These are phyloP conservation scores for Ambrosia artemisiifolia DNA, from an alignment of 129 eudicot genomes.

Conservation along the genomic window DNA sequence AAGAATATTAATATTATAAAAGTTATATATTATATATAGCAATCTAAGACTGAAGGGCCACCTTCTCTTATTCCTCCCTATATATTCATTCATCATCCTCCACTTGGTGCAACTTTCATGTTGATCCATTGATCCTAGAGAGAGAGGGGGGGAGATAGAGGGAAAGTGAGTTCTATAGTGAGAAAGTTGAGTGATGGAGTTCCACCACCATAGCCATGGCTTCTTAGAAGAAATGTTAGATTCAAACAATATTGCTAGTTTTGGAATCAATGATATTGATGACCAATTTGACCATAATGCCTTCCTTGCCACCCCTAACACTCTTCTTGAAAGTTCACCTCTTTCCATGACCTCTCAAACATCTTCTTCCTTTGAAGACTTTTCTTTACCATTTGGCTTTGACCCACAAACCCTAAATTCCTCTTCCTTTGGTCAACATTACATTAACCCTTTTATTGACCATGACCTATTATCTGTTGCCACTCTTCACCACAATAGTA, in stretches of 20 bases:
- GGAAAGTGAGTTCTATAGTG: constrained; percentile 18
- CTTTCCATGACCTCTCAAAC: constrained; percentile 25
- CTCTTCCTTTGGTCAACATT: constrained; percentile 22
- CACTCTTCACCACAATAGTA: background rate
- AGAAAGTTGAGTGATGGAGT: constrained; percentile 50
- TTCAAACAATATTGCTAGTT: constrained; percentile 26
- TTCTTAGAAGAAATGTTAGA: constrained; percentile 57
- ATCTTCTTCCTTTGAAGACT: constrained; percentile 33
- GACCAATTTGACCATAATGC: constrained; percentile 28
- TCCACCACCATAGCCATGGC: constrained; percentile 35
- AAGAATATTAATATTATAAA: background rate
- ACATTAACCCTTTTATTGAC: constrained; percentile 34
- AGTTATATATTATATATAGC: background rate
- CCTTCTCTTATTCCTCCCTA: constrained; percentile 14
- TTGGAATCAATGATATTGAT: constrained; percentile 27
- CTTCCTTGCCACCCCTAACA: constrained; percentile 18
- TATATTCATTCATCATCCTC: constrained; percentile 21
- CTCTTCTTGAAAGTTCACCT: constrained; percentile 30
- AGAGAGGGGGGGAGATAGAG: constrained; percentile 1
- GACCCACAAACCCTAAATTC: constrained; percentile 40
- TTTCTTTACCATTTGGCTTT: constrained; percentile 22
- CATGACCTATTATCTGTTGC: constrained; percentile 16
- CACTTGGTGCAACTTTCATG: constrained; percentile 36
- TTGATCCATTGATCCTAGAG: constrained; percentile 19
- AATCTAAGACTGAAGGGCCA: background rate